Conservation (phyloP, 148 eudicot genomes). For the Amaranthus palmeri region DNA sequence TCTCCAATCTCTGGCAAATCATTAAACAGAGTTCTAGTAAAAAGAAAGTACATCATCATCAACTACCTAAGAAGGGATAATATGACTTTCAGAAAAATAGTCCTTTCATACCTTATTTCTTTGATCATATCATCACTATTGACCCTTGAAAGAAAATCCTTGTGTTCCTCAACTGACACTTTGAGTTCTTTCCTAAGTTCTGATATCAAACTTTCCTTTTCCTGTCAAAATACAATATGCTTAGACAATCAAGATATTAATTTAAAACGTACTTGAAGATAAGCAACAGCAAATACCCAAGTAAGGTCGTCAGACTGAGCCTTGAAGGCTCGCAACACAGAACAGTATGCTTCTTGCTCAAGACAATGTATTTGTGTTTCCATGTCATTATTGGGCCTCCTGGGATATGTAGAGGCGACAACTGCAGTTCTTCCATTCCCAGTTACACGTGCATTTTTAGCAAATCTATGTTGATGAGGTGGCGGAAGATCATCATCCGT, state of each 20-base stretch:
- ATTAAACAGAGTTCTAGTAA: no score
- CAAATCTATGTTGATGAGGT: conserved; percentile 73
- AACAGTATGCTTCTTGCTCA: conserved; percentile 87
- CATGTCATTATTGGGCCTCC: conserved; percentile 63
- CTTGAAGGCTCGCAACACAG: conserved; percentile 79
- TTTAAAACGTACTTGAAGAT: background rate
- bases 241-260: conserved; percentile 12
- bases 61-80: no score
- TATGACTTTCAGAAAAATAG: no score
- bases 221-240: conserved; percentile 32
- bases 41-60: conserved; percentile 14
- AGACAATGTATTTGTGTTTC: conserved; percentile 70
- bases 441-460: conserved; percentile 53
- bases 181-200: conserved; percentile 89
- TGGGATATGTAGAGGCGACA: conserved; percentile 42
- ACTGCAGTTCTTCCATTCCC: conserved; percentile 66
- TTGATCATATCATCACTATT: conserved; percentile 71
- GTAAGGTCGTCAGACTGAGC: conserved; percentile 87
- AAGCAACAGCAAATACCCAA: conserved; percentile 49
- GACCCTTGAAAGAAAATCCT: conserved; percentile 73
- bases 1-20: conserved; percentile 75
- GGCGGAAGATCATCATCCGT: conserved; percentile 94
- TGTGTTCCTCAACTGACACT: conserved; percentile 89
- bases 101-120: conserved; percentile 59
- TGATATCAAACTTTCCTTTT: conserved; percentile 81